Evolutionary conservation across 2,329 filamentous ascomycete genomes (phyloP), one percentile per base, ranked within the genome.

Genomic region (Phyllachora maydis): DNA sequence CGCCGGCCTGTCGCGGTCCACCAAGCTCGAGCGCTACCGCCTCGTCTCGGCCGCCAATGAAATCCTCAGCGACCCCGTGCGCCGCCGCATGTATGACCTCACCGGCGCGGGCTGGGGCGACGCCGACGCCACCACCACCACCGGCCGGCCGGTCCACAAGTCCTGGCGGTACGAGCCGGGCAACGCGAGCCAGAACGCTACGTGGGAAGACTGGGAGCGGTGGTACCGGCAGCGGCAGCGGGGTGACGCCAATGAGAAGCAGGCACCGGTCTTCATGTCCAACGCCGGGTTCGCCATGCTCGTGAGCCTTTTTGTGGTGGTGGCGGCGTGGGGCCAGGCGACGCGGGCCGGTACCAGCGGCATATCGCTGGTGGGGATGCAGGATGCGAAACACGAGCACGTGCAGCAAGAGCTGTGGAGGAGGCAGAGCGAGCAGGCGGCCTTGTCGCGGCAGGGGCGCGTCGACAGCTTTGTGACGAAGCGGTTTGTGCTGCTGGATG

Each of bases 121-220:
- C 36, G 51, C 46, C 23, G 73, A 74, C 24, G 39, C 51, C 32
- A 42, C 49, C 18, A 41, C 40, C n/a, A 21, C 21, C 4, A 19
- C 30, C 3, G 42, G 42, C 25, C 48, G 56, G 18, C 32, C 43
- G 3, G 43, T 47, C 10, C 53, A 65, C 30, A 44, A 40, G 13
- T 39, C 45, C 4, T 70, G 63, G 63, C 53, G 60, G 17, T 36
- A 49, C 9, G 41, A 42, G 16, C 50, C 54, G 0, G 54, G 52
- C 13, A 60, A 47, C 26, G 45, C 63, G 8, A 59, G 58, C 23
- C 49, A 50, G 35, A 95, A 95, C 43, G 88, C 81, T 1, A 95
- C 88, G 0, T 98, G 88, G 88, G 88, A 98, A 43, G 88, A 98
- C 44, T 93, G 83, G 83, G 79, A 92, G 50, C 60, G 59, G 21